These are phyloP conservation scores for Monilinia aucupariae DNA, from an alignment of 2,329 filamentous ascomycete genomes.

Conservation along the genomic window DNA sequence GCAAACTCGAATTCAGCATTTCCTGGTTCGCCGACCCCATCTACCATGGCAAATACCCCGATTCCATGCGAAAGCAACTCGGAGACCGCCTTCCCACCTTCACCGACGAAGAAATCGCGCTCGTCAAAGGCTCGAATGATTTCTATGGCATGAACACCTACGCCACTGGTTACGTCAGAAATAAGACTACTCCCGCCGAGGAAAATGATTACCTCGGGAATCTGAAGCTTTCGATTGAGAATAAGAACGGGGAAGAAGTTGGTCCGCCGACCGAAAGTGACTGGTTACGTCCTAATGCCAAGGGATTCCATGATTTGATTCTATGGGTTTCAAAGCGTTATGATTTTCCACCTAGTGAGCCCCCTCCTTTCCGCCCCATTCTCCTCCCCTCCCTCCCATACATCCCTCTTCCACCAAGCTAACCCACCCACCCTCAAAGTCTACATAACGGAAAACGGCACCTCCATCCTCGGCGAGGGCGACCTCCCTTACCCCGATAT, in stretches of 20 bases:
- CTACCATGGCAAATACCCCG: slow-evolving; percentile 79
- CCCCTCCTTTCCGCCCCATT: too few species aligned
- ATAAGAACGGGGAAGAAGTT: slow-evolving; percentile 67
- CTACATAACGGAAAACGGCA: slow-evolving; percentile 86
- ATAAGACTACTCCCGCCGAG: slow-evolving; percentile 56
- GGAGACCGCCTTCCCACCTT: slow-evolving; percentile 71
- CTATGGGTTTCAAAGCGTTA: slow-evolving; percentile 76
- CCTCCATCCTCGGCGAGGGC: slow-evolving; percentile 77
- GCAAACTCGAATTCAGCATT: slow-evolving; percentile 83
- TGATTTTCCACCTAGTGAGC: slow-evolving; percentile 33
- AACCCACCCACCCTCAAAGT: neutral
- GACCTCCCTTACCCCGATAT: slow-evolving; percentile 65
- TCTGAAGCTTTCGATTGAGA: slow-evolving; percentile 64
- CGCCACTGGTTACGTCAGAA: slow-evolving; percentile 79
- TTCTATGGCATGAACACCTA: slow-evolving; percentile 97
- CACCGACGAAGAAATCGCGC: slow-evolving; percentile 62
- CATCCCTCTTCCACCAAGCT: neutral
- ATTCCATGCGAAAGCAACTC: slow-evolving; percentile 75
- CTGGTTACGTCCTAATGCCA: slow-evolving; percentile 72
- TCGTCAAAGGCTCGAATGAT: slow-evolving; percentile 84
- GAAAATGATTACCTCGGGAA: slow-evolving; percentile 69
- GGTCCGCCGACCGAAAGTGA: slow-evolving; percentile 76
- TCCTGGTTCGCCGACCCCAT: slow-evolving; percentile 85
- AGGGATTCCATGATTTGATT: slow-evolving; percentile 71
- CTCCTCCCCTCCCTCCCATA: neutral